These are phyloP conservation scores for Amylocarpus encephaloides DNA, from an alignment of 2,329 filamentous ascomycete species.

Conservation along the genomic window DNA sequence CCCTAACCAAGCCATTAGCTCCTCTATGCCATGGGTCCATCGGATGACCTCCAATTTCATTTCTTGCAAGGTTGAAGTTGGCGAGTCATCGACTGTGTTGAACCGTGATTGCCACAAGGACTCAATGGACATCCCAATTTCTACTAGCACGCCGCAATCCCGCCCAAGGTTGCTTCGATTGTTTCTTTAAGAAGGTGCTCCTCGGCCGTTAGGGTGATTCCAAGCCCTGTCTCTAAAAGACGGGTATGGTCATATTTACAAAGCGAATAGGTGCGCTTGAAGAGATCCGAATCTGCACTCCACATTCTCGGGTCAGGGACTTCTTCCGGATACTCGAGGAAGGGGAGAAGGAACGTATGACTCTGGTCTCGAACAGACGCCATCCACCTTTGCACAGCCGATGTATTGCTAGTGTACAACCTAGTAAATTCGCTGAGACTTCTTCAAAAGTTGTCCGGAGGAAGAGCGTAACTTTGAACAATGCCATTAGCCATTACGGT, in stretches of 20 bases:
- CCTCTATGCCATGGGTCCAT: slow-evolving; percentile 28
- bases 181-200: slow-evolving; percentile 36
- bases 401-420: slow-evolving; percentile 23
- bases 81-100: slow-evolving; percentile 15
- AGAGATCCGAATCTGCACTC: slow-evolving; percentile 30
- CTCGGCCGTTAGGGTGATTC: slow-evolving; percentile 27
- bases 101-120: slow-evolving; percentile 32
- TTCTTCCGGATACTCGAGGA: slow-evolving; percentile 38
- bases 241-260: slow-evolving; percentile 39
- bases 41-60: slow-evolving; percentile 24
- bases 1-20: slow-evolving; percentile 44
- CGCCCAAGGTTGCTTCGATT: slow-evolving; percentile 36
- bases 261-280: slow-evolving; percentile 34
- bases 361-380: slow-evolving; percentile 33
- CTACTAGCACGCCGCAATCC: slow-evolving; percentile 38
- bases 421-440: slow-evolving; percentile 20
- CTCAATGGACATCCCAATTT: slow-evolving; percentile 40
- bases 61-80: not conserved
- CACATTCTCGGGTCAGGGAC: slow-evolving; percentile 27
- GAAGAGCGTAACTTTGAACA: slow-evolving; percentile 34
- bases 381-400: slow-evolving; percentile 30
- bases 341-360: slow-evolving; percentile 40
- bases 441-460: slow-evolving; percentile 32
- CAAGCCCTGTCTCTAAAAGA: slow-evolving; percentile 28
- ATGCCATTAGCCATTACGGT: slow-evolving; percentile 36